A percentile compares a stretch with the other conserved stretches of the same genome.
Evolutionary conservation across 2,329 filamentous ascomycete species (phyloP).

Genomic region (Hysterium pulicare): DNA sequence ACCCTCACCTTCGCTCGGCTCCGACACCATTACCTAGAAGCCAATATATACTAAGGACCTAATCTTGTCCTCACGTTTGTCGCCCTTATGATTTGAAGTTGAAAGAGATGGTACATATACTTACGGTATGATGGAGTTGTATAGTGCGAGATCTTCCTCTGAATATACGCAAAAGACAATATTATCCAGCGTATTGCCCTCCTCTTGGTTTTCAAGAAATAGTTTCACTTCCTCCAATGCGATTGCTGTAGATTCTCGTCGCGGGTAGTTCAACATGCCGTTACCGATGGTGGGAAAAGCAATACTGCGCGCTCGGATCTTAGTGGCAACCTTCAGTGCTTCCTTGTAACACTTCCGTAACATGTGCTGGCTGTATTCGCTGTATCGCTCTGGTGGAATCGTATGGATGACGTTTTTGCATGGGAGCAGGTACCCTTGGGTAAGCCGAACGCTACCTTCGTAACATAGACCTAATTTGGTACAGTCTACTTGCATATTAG

Average conservation of each 20-base stretch:
- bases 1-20: too few relatives aligned
- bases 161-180: conserved; percentile 31
- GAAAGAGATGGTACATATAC: too few relatives aligned
- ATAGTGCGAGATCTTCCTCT: conserved; percentile 1
- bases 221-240: conserved; percentile 32
- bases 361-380: not conserved
- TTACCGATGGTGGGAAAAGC: conserved; percentile 34
- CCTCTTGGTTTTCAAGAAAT: conserved; percentile 29
- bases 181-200: conserved; percentile 18
- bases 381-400: conserved; percentile 20
- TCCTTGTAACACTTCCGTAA: conserved; percentile 20
- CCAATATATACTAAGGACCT: too few relatives aligned
- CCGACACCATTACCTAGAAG: too few relatives aligned
- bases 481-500: conserved; percentile 19
- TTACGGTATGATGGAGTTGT: not conserved
- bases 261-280: conserved; percentile 26
- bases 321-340: conserved; percentile 10
- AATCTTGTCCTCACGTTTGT: too few relatives aligned
- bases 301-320: conserved; percentile 20
- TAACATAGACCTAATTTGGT: conserved; percentile 20
- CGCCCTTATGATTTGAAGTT: too few relatives aligned
- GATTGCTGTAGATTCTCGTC: conserved; percentile 24
- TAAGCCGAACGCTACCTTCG: conserved; percentile 26
- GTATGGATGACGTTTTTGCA: conserved; percentile 28
- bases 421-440: conserved; percentile 24